These are phyloP conservation scores for Neurospora pannonica DNA, from an alignment of 495 filamentous ascomycete species.

Conservation along the genomic window DNA sequence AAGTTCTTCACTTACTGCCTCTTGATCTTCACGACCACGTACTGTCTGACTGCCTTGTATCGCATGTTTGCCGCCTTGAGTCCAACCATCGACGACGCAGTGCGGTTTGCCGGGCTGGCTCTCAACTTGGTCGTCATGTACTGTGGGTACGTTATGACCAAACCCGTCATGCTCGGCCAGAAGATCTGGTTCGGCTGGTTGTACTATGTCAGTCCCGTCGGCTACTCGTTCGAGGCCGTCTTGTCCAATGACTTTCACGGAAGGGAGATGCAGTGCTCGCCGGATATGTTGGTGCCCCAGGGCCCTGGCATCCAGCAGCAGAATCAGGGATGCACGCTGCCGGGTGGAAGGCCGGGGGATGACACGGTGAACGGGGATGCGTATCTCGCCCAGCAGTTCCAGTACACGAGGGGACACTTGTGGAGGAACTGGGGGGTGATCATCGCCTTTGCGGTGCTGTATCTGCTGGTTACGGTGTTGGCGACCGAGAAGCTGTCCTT, in stretches of 20 bases:
- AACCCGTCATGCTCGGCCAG: constrained; percentile 46
- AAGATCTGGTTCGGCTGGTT: constrained; percentile 73
- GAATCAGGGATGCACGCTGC: constrained; percentile 51
- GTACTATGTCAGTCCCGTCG: constrained; percentile 63
- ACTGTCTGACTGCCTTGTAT: constrained; percentile 56
- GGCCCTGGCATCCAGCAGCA: constrained; percentile 40
- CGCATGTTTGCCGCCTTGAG: constrained; percentile 59
- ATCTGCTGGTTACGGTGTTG: constrained; percentile 56
- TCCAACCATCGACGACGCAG: constrained; percentile 53
- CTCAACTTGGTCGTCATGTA: constrained; percentile 69
- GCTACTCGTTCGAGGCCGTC: constrained; percentile 62
- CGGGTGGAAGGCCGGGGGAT: constrained; percentile 45
- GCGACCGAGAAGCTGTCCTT: constrained; percentile 49
- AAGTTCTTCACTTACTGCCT: constrained; percentile 78
- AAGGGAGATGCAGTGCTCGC: constrained; percentile 39
- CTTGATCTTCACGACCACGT: constrained; percentile 50
- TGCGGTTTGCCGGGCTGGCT: constrained; percentile 41
- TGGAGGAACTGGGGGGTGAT: constrained; percentile 79
- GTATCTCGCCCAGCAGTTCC: constrained; percentile 48
- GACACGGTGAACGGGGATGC: constrained; percentile 46
- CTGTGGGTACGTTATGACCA: constrained; percentile 65
- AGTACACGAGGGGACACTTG: constrained; percentile 53
- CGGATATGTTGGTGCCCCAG: constrained; percentile 46
- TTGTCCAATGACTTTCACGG: constrained; percentile 62
- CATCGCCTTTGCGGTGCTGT: constrained; percentile 59